A percentile compares a stretch with the other conserved stretches of the same genome.
Conservation (phyloP, 2,329 filamentous ascomycete genomes). For the Cercospora sojina region DNA sequence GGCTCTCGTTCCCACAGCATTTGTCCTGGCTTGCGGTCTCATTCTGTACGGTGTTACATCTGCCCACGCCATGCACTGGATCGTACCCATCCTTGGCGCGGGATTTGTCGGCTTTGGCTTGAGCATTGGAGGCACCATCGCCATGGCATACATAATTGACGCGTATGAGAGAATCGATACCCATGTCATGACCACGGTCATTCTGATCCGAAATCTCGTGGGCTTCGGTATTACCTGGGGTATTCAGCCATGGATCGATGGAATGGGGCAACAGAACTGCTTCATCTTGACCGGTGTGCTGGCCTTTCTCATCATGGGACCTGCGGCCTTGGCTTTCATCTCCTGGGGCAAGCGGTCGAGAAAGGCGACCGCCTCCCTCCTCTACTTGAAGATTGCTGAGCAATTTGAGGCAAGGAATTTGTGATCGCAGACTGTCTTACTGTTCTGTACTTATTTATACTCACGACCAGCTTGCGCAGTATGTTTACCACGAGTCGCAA, state of each 20-base stretch:
- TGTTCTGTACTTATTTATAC: background rate
- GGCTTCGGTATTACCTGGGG: slow-evolving; percentile 51
- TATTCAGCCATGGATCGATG: slow-evolving; percentile 43
- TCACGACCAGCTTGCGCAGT: background rate
- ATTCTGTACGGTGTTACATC: slow-evolving; percentile 50
- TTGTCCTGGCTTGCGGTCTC: slow-evolving; percentile 40
- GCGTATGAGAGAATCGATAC: slow-evolving; percentile 47
- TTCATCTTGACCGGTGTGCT: slow-evolving; percentile 34
- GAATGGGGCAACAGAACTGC: slow-evolving; percentile 45
- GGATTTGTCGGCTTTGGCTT: slow-evolving; percentile 47
- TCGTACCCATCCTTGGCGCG: slow-evolving; percentile 51
- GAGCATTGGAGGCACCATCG: slow-evolving; percentile 43
- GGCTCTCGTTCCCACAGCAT: slow-evolving; percentile 41
- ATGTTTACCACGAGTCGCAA: background rate
- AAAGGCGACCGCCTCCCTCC: background rate
- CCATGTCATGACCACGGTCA: slow-evolving; percentile 48
- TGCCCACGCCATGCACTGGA: slow-evolving; percentile 46
- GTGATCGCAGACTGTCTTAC: background rate
- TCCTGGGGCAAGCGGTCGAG: background rate
- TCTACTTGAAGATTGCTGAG: background rate
- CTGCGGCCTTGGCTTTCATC: background rate
- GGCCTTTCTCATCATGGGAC: slow-evolving; percentile 1
- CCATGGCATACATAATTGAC: slow-evolving; percentile 46
- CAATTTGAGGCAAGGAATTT: background rate
- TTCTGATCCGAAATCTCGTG: slow-evolving; percentile 51